Base-by-base conservation (phyloP, 2,329 filamentous ascomycete genomes). In the Didymellaceae sp. region DNA sequence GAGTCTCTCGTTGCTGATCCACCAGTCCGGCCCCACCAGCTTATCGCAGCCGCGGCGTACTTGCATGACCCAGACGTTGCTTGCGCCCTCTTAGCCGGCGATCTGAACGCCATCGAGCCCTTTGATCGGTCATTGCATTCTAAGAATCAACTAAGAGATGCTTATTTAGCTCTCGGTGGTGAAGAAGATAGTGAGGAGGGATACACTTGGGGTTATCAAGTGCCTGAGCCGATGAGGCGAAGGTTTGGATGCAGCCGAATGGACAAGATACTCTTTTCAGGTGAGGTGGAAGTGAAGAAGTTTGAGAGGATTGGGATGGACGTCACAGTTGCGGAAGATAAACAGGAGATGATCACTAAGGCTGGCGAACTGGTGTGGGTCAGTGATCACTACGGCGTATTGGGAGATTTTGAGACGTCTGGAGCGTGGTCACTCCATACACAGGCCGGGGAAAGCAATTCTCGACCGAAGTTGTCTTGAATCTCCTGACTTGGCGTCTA, bases 181-280 rank as follows among this genome's bases (percentile, higher is more conserved):
- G 43, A 68, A 28, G 82, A 84, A 51, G 77, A 78, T 32, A 74
- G 69, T n/a, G 76, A 79, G 2, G 73, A 77, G 8, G 81, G 80
- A 0, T 82, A 78, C 58, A 85, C 82, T 0, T 85, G 82, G 82
- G 82, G 83, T 0, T 78, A 83, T 54, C 82, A 84, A 69, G 77
- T 75, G 2, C 60, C 74, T 2, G 69, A 71, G 2, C 63, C 53
- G 37, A 56, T 76, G 43, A 71, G 77, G 18, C 14, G 26, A 18
- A 68, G 61, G 47, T 83, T 79, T 64, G 81, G 80, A 0, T 77
- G 75, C 45, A 76, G 72, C 25, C 71, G 82, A 5, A 81, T 84
- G 80, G 82, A 84, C 46, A 84, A 80, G 66, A 71, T 84, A 8
- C 70, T 78, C 21, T 80, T 75, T 57, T 75, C 74, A 32, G 81